Evolutionary conservation across 2,329 filamentous ascomycete species (phyloP), one percentile per base, ranked within the genome.

Genomic region (Fonsecaea nubica): DNA sequence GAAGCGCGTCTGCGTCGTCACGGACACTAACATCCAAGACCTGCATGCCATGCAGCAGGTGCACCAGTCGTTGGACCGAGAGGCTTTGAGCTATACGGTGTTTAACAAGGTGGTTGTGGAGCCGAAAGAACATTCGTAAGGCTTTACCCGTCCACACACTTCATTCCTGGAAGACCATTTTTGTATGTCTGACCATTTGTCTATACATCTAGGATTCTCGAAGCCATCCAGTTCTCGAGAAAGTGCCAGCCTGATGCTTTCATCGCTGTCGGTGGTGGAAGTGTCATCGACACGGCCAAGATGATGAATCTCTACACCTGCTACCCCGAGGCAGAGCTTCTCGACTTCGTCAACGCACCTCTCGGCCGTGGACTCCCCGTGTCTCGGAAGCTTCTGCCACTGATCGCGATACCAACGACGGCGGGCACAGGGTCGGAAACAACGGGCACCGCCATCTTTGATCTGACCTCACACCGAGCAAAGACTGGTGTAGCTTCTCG

Each of bases 301-400:
- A 85, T 99, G 64, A 98, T 99, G 93, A 99, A 99, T 76, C 85
- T 99, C 0, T 98, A 98, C 81, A 91, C 90, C 0, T 89, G 88
- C 69, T 97, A 93, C 76, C 93, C 93, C 0, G 91, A 97, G 7
- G 94, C 94, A 38, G 92, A 95, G 73, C 97, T 99, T 76, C 85
- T 98, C 38, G 94, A 99, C 83, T 99, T 99, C 74, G 95, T 99
- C 78, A 98, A 98, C 75, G 94, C 94, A 0, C 95, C 95, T 0
- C 82, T 98, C 0, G 95, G 95, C 66, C 92, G 91, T 69, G 95
- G 95, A 3, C 80, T 87, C 25, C 92, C 92, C 0, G 90, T 96
- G 66, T 87, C 87, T 35, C 87, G 86, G 64, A 84, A 87, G 50
- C 83, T 96, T 13, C 88, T 86, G 72, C 92, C 92, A 1, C 84